Percentiles rank a stretch among this genome's conserved stretches.
phyloP scores from a whole-genome alignment of 176 grass and related monocot genomes.

The Thinopyrum elongatum region DNA sequence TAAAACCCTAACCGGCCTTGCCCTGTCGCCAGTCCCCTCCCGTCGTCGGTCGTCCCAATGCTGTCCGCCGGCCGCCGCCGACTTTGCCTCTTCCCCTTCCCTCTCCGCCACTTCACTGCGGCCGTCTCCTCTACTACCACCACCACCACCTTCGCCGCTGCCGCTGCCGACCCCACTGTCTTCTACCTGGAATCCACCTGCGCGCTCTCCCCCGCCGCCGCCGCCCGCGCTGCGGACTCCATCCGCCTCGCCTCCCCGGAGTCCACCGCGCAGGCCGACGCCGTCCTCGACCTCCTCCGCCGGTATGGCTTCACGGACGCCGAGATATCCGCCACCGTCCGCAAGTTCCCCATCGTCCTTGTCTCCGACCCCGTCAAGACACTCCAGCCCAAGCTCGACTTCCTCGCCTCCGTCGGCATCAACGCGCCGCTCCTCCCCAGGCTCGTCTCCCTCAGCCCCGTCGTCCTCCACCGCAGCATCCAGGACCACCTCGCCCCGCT shows the following conservation, averaged over 20 bases:
- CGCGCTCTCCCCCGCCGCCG: conserved; percentile 7
- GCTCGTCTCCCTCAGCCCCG: conserved; percentile 15
- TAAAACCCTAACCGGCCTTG: not conserved
- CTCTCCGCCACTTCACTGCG: not conserved
- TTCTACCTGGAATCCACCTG: conserved; percentile 20
- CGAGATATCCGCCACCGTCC: conserved; percentile 17
- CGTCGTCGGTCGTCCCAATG: not conserved
- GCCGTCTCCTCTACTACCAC: not conserved
- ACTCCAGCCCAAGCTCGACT: conserved; percentile 50
- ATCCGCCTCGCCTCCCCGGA: not conserved
- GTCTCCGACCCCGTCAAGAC: not conserved
- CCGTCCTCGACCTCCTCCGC: conserved; percentile 31
- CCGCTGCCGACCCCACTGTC: not conserved
- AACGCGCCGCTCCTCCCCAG: not conserved
- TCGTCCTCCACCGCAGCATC: conserved; percentile 36
- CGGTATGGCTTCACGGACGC: conserved; percentile 29
- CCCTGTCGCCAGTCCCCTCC: not conserved
- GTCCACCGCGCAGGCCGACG: conserved; percentile 7
- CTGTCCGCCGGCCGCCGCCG: not conserved
- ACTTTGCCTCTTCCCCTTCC: not conserved
- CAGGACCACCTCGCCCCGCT: conserved; percentile 26
- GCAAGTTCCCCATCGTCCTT: conserved; percentile 14
- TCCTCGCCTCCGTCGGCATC: conserved; percentile 34
- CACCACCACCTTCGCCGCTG: not conserved
- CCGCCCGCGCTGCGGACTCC: not conserved